Evolutionary conservation across 202 grass and related monocot species (phyloP).

Genomic region (Eragrostis tef): DNA sequence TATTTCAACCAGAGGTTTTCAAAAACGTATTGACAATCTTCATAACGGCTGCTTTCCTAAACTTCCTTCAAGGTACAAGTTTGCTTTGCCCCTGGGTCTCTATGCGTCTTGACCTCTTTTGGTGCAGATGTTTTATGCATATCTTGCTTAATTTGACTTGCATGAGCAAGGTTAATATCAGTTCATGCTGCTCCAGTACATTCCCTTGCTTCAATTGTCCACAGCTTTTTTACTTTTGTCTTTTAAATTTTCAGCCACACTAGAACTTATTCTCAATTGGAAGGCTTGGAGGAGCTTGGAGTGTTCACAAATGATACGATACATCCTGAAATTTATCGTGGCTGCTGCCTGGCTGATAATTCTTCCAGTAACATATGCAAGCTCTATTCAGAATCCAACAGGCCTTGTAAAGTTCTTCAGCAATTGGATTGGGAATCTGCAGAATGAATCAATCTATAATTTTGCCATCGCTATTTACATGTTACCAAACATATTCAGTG

Average conservation of each 20-base stretch:
- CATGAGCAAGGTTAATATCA: conserved; percentile 13
- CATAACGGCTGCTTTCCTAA: conserved; percentile 87
- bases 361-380: conserved; percentile 68
- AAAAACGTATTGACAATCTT: conserved; percentile 88
- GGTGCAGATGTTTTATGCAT: conserved; percentile 9
- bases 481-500: conserved; percentile 87
- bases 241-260: conserved; percentile 64
- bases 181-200: conserved; percentile 2
- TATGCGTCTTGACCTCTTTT: conserved; percentile 19
- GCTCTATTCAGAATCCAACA: conserved; percentile 80
- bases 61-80: conserved; percentile 87
- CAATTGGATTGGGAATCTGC: conserved; percentile 73
- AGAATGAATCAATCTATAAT: conserved; percentile 81
- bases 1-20: conserved; percentile 79
- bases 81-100: conserved; percentile 5
- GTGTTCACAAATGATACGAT: conserved; percentile 71
- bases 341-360: conserved; percentile 90
- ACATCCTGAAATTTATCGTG: conserved; percentile 81
- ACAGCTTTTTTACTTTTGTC: conserved; percentile 40
- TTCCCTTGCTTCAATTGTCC: conserved; percentile 34
- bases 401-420: conserved; percentile 86
- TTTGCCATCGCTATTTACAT: conserved; percentile 89
- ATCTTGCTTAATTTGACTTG: background rate
- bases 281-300: conserved; percentile 86
- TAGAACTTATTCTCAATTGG: conserved; percentile 91